Evolutionary conservation across 768 basidiomycete species (phyloP), one percentile per base, ranked within the genome.

Genomic region (Suillus fuscotomentosus): DNA sequence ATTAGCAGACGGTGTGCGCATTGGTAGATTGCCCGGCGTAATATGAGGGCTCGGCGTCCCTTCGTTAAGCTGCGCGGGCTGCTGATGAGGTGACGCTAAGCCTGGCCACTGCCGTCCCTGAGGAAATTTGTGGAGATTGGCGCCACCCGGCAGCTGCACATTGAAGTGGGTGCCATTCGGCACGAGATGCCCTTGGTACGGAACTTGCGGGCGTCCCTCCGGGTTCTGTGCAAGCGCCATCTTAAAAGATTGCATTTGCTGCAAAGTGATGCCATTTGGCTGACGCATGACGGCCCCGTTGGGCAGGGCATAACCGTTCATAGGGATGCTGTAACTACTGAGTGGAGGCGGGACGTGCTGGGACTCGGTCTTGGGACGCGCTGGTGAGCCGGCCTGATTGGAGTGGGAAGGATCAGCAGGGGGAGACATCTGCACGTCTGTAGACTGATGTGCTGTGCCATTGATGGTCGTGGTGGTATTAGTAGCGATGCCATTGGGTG

Each of bases 171-270:
- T 42, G 50, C 72, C 71, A 41, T 68, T 71, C 5, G 69, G 65
- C 22, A 76, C 69, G 36, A 70, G 54, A 34, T 78, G 76, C 59
- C 76, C 76, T 59, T 73, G 64, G 38, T 72, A 76, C 14, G 72
- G 66, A 3, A 68, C 22, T 62, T 73, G 77, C 14, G 82, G 78
- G 64, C 77, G 75, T 63, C 72, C 74, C 59, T 75, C 69, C 60
- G 73, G 60, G 20, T 72, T 75, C 61, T 75, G 76, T 42, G 82
- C 83, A 64, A 88, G 83, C 4, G 83, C 85, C 10, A 83, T 75
- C 74, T 88, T 88, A 48, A 89, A 69, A 62, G 78, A 82, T 71
- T 88, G 86, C 72, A 89, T 77, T 69, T 89, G 87, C 65, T 89
- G 88, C 22, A 77, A 64, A 41, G 79, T 84, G 54, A 89, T 71